Evolutionary conservation across 331 rosid species (phyloP), one percentile per base, ranked within the genome.

Genomic region (Telfairia occidentalis): DNA sequence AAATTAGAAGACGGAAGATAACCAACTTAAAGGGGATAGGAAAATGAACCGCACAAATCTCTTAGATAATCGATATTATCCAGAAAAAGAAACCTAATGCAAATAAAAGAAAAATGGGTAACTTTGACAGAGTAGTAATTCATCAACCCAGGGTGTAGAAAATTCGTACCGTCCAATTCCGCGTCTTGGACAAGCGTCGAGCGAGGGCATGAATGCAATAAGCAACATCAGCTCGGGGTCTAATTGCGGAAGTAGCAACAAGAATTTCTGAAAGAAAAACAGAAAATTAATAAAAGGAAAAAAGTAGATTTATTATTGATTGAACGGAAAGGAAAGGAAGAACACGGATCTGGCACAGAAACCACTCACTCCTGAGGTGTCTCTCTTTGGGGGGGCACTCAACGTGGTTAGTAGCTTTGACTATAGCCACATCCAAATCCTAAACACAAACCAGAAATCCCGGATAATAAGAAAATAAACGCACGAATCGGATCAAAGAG

Each of bases 381-480:
- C 99, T 87, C 84, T 95, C 99, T 74, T 95, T 95, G 11, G 99
- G 99, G 42, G 97, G 97, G 76, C 96, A 87, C 81, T 95, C 99
- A 32, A 95, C 99, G 74, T 95, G 99, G 85, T 95, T 95, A 29
- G 99, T 95, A 55, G 99, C 96, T 84, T 95, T 95, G 81, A 95
- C 99, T 70, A 95, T 87, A 21, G 99, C 99, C 57, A 95, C 99
- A 77, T 95, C 99, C 97, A 95, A 92, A 87, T 95, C 99, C 99
- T 95, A 95, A 81, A 26, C 78, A 78, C 84, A 82, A 83, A 19
- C 54, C 40, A 81, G 37, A 80, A 80, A 48, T 65, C 38, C 52
- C 76, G 40, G 40, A 70, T 8, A 70, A 63, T 35, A 45, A 66
- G 71, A 32, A 1, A 40, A 42, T 21, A 40, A 35, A 70, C 28